Evolutionary conservation across 371 early-diverging fungal species (phyloP).

Genomic region (Entomophthora muscae): DNA sequence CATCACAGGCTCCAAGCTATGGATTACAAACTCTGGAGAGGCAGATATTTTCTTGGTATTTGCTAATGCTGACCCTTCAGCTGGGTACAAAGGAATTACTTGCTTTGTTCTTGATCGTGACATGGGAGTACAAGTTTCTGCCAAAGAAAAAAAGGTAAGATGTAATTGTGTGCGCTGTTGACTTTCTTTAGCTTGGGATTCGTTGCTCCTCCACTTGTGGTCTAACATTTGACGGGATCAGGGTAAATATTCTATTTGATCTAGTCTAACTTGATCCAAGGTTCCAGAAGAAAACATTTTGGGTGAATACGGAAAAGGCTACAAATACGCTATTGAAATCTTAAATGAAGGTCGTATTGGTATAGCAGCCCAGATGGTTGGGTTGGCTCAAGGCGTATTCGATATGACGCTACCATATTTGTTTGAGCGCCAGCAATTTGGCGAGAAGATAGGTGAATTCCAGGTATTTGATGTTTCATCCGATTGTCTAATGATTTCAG

Average conservation of each 20-base stretch:
- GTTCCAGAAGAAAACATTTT: slow-evolving; percentile 80
- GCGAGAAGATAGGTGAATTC: slow-evolving; percentile 68
- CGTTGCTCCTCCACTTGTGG: slow-evolving; percentile 90
- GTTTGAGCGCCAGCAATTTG: slow-evolving; percentile 93
- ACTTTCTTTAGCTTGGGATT: slow-evolving; percentile 62
- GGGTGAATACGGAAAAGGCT: slow-evolving; percentile 91
- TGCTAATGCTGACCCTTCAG: slow-evolving; percentile 85
- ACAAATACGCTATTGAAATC: slow-evolving; percentile 96
- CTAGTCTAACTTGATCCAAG: neutral
- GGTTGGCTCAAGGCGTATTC: slow-evolving; percentile 88
- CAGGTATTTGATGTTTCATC: slow-evolving; percentile 26
- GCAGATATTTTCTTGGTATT: slow-evolving; percentile 94
- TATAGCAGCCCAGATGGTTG: slow-evolving; percentile 96
- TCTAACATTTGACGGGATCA: slow-evolving; percentile 82
- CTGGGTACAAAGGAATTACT: slow-evolving; percentile 96
- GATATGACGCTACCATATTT: slow-evolving; percentile 82
- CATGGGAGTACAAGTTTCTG: slow-evolving; percentile 86
- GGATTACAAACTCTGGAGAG: slow-evolving; percentile 76
- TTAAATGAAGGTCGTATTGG: slow-evolving; percentile 97
- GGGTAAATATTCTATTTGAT: slow-evolving; percentile 14
- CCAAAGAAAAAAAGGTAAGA: slow-evolving; percentile 87
- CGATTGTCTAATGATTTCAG: slow-evolving; percentile 11
- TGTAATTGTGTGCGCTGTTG: neutral
- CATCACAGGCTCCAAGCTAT: slow-evolving; percentile 85
- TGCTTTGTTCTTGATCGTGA: slow-evolving; percentile 91